phyloP scores from a whole-genome alignment of 371 early-diverging fungal genomes.

The Encephalitozoon romaleae region DNA sequence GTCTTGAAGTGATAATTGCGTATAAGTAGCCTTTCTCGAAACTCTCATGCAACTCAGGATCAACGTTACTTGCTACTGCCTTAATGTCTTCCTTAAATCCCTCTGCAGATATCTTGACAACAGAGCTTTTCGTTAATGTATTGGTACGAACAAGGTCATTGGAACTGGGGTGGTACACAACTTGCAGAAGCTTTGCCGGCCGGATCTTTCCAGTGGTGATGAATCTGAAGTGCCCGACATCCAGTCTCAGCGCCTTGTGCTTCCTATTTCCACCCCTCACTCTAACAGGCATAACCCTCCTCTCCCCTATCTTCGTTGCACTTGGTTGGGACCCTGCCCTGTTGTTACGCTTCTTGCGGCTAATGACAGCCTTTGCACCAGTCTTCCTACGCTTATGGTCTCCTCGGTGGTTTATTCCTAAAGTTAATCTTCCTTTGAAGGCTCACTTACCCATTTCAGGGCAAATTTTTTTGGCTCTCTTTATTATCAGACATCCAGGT shows the following conservation, averaged over 20 bases:
- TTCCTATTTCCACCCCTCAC: slow-evolving; percentile 97
- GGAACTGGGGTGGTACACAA: slow-evolving; percentile 97
- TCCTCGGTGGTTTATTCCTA: slow-evolving; percentile 56
- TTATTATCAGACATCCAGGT: background rate
- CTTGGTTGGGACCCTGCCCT: slow-evolving; percentile 92
- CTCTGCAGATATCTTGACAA: slow-evolving; percentile 94
- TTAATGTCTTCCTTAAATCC: slow-evolving; percentile 96
- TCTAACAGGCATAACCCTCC: slow-evolving; percentile 82
- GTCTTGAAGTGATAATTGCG: slow-evolving; percentile 79
- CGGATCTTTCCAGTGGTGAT: background rate
- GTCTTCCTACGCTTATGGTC: slow-evolving; percentile 86
- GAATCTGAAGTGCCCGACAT: slow-evolving; percentile 68
- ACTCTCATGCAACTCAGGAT: slow-evolving; percentile 78
- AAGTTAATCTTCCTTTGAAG: slow-evolving; percentile 7
- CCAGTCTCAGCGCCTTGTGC: slow-evolving; percentile 90
- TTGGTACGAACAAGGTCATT: slow-evolving; percentile 99
- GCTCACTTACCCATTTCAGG: slow-evolving; percentile 50
- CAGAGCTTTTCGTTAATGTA: slow-evolving; percentile 93
- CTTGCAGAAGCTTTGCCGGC: slow-evolving; percentile 83
- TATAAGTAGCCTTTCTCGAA: slow-evolving; percentile 88
- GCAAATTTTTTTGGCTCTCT: slow-evolving; percentile 24
- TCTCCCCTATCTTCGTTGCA: slow-evolving; percentile 87
- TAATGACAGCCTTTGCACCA: slow-evolving; percentile 90
- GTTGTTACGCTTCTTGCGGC: slow-evolving; percentile 97
- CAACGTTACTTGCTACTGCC: slow-evolving; percentile 75